A percentile compares a stretch with the other conserved stretches of the same genome.
Evolutionary conservation across 257 asterid species (phyloP).

Genomic region (Echium plantagineum): DNA sequence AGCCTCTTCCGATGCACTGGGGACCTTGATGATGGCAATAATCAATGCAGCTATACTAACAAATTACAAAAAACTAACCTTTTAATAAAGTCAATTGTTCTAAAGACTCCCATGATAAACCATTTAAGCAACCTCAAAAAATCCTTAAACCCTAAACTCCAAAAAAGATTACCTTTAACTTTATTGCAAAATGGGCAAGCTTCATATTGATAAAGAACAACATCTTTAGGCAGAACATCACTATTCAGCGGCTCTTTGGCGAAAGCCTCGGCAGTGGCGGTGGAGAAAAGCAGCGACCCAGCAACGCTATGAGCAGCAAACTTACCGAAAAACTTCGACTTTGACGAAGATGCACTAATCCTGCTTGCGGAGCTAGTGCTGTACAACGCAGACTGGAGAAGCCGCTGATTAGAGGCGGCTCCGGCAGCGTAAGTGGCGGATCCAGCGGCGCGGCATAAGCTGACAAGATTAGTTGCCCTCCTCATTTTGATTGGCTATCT

Average conservation of each 20-base stretch:
- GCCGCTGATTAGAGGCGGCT: conserved; percentile 22
- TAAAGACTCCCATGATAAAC: no score
- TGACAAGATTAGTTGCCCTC: conserved; percentile 38
- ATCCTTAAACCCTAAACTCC: no score
- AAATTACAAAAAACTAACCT: no score
- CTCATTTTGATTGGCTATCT: conserved; percentile 34
- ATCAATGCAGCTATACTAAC: no score
- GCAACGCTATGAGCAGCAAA: conserved; percentile 32
- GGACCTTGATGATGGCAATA: no score
- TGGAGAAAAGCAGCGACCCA: conserved; percentile 69
- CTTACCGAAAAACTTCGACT: conserved; percentile 9
- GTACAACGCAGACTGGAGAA: conserved; percentile 34
- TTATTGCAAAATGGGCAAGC: conserved; percentile 97
- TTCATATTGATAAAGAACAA: conserved; percentile 86
- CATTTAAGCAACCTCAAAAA: no score
- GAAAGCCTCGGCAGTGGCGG: conserved; percentile 54
- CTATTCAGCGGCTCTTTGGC: conserved; percentile 53
- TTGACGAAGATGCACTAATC: conserved; percentile 25
- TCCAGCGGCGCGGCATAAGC: conserved; percentile 49
- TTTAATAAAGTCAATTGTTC: no score
- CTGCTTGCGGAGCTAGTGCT: conserved; percentile 34
- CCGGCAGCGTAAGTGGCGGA: not conserved
- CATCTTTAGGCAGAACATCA: conserved; percentile 43
- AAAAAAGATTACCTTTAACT: conserved; percentile 66
- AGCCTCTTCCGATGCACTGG: no score